Evolutionary conservation across 1,139 yeast species (phyloP).

Genomic region (Pneumocystis canis): DNA sequence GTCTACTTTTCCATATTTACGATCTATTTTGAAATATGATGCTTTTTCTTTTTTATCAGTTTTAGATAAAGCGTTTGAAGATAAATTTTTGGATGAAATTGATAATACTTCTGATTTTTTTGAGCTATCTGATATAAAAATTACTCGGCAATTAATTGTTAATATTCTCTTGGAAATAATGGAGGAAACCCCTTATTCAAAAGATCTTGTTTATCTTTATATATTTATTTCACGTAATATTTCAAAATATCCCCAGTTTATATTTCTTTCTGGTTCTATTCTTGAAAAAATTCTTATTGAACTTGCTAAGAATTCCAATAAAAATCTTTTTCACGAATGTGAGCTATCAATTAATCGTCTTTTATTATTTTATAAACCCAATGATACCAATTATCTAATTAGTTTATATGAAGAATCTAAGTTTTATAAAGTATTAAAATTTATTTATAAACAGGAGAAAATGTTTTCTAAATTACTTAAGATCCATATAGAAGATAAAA

Average conservation of each 20-base stretch:
- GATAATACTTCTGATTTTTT: constrained; percentile 13
- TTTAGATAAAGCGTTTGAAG: constrained; percentile 68
- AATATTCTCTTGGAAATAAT: constrained; percentile 46
- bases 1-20: constrained; percentile 46
- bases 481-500: constrained; percentile 25
- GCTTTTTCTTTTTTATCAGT: constrained; percentile 48
- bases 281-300: constrained; percentile 35
- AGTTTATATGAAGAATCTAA: constrained; percentile 39
- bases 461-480: constrained; percentile 38
- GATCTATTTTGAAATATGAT: constrained; percentile 34
- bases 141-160: constrained; percentile 51
- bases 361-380: constrained; percentile 46
- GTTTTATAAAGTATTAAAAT: constrained; percentile 44
- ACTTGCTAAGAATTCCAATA: constrained; percentile 34
- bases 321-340: constrained; percentile 38
- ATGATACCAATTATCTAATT: constrained; percentile 33
- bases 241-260: constrained; percentile 66
- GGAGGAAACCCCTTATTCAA: constrained; percentile 24
- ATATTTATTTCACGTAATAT: constrained; percentile 62
- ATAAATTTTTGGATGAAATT: constrained; percentile 40
- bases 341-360: constrained; percentile 60
- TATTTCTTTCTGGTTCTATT: constrained; percentile 48
- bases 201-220: constrained; percentile 34
- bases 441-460: constrained; percentile 41
- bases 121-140: constrained; percentile 20